phyloP scores from a whole-genome alignment of 495 filamentous ascomycete genomes.

The Bombardia bombarda region DNA sequence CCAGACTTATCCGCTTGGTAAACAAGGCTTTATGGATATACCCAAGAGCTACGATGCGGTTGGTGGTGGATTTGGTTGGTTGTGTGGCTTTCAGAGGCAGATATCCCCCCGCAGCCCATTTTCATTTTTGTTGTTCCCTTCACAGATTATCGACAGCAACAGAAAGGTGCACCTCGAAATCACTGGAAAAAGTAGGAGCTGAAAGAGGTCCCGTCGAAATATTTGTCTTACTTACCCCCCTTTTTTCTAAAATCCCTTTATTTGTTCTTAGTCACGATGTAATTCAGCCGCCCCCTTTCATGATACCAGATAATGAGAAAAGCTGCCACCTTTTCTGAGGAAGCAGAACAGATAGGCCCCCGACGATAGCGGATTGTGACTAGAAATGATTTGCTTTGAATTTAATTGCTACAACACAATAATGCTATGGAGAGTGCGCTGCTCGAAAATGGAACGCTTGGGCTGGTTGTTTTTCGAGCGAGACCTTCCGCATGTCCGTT shows the following conservation, averaged over 20 bases:
- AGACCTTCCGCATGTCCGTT: too few species aligned
- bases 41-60: slow-evolving; percentile 1
- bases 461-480: too few species aligned
- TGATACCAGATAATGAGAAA: slow-evolving; percentile 40
- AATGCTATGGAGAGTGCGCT: too few species aligned
- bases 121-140: neutral
- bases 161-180: neutral
- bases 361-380: too few species aligned
- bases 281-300: slow-evolving; percentile 34
- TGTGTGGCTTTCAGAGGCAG: neutral
- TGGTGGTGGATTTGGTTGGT: slow-evolving; percentile 3
- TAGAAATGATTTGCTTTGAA: too few species aligned
- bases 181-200: neutral
- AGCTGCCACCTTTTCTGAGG: slow-evolving; percentile 18
- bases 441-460: too few species aligned
- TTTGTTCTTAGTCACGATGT: slow-evolving; percentile 35
- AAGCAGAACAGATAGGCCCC: too few species aligned
- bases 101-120: neutral
- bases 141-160: neutral
- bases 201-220: neutral
- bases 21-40: slow-evolving; percentile 13
- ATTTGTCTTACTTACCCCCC: neutral
- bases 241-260: slow-evolving; percentile 4
- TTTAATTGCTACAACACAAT: too few species aligned
- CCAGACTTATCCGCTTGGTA: neutral